Base-by-base conservation (phyloP, 2,329 filamentous ascomycete genomes). In the Colletotrichum salicis region DNA sequence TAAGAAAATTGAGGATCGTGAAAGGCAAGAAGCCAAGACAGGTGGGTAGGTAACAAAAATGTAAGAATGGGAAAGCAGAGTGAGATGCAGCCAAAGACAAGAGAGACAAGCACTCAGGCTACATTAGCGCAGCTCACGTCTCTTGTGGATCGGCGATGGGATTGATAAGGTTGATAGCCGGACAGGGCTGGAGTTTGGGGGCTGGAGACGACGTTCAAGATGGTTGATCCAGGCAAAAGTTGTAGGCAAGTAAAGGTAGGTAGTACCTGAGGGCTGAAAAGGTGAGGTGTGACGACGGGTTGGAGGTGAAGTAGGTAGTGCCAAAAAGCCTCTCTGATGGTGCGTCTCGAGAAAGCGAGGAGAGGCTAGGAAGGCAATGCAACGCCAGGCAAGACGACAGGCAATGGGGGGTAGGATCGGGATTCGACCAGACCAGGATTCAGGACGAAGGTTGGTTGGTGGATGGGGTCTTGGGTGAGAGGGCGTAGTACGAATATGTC, bases 131-230 rank as follows among this genome's bases (percentile, higher is more conserved):
- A n/a, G 13, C 12, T 33, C 37, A 51, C 8, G 51, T 54, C 51
- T 54, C 51, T 62, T n/a, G 31, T 62, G 19, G 19, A 58, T 45
- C 64, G 35, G 57, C 64, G 27, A 67, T 51, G 48, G 24, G 19
- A n/a, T 48, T 22, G 41, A 57, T 41, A 62, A 64, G 64, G 27
- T 63, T 51, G 64, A 29, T 62, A 51, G 67, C 48, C 45, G 59
- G 7, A 27, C 41, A 55, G 67, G 41, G 37, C 59, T 60, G 22
- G 64, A 27, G 24, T 12, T 27, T 41, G 37, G 33, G 57, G 45
- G 58, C 58, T 27, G 37, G 24, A 61, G 41, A 62, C 12, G 45
- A 48, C 41, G 45, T 52, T 52, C 59, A 52, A 35, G n/a, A 62
- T 62, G 29, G 29, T 51, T n/a, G 58, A 19, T 19, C 24, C 11